These are phyloP conservation scores for Anthracocystis panici-leucophaei DNA, from an alignment of 1,284 basidiomycete species.

Conservation along the genomic window DNA sequence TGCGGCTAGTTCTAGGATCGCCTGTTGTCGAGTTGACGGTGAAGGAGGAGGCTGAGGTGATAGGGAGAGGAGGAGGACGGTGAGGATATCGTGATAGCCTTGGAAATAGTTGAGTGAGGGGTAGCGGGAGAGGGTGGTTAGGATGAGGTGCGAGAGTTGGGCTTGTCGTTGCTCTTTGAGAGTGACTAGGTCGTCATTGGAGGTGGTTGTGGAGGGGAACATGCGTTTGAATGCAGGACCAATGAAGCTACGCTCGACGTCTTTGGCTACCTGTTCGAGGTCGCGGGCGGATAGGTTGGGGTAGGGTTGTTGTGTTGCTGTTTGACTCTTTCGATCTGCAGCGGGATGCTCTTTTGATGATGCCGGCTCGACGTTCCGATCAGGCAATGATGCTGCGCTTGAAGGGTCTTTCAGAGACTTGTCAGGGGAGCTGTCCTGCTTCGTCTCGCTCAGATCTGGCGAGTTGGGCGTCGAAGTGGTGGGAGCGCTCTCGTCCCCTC, in stretches of 20 bases:
- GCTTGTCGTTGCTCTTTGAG: slow-evolving; percentile 19
- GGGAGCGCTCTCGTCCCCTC: neutral
- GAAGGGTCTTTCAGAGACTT: neutral
- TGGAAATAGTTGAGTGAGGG: slow-evolving; percentile 82
- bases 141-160: slow-evolving; percentile 65
- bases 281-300: slow-evolving; percentile 45
- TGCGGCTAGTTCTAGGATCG: slow-evolving; percentile 29
- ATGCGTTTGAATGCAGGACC: slow-evolving; percentile 41
- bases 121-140: slow-evolving; percentile 79
- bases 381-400: slow-evolving; percentile 1
- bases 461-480: slow-evolving; percentile 5
- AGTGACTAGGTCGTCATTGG: neutral
- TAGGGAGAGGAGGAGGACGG: slow-evolving; percentile 83
- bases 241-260: slow-evolving; percentile 65
- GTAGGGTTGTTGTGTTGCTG: neutral
- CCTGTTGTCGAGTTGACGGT: slow-evolving; percentile 11
- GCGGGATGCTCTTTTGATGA: neutral
- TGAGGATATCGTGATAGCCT: slow-evolving; percentile 93
- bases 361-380: neutral
- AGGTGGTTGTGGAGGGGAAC: neutral
- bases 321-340: neutral
- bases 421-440: neutral
- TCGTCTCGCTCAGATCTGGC: neutral
- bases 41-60: slow-evolving; percentile 5
- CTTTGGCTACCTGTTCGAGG: slow-evolving; percentile 63